Percentiles rank a stretch among this genome's conserved stretches.
These are phyloP conservation scores for Podila minutissima DNA, from an alignment of 192 early-diverging fungal species.

Conservation along the genomic window DNA sequence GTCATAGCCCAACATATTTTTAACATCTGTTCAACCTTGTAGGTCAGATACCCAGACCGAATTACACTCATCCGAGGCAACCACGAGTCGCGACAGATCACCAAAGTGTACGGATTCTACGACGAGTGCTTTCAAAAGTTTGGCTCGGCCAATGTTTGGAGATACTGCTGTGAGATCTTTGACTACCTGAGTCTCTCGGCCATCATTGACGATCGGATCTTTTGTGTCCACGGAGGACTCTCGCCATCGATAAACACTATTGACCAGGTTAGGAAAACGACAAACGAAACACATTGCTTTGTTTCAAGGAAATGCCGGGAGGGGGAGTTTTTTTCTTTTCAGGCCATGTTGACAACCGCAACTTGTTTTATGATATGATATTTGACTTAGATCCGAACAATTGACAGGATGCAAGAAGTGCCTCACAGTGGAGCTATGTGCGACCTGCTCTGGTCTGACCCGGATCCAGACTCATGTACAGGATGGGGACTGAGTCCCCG, in stretches of 20 bases:
- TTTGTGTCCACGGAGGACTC: conserved; percentile 96
- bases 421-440: conserved; percentile 99
- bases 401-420: conserved; percentile 97
- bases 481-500: conserved; percentile 97
- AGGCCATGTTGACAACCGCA: background rate
- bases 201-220: conserved; percentile 93
- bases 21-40: background rate
- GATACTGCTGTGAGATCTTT: conserved; percentile 98
- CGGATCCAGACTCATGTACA: conserved; percentile 69
- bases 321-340: background rate
- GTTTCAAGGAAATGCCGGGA: background rate
- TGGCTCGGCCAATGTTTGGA: conserved; percentile 96
- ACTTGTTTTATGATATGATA: background rate
- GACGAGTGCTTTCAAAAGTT: conserved; percentile 97
- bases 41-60: conserved; percentile 89
- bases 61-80: conserved; percentile 95
- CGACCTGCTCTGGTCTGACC: conserved; percentile 98
- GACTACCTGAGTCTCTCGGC: conserved; percentile 96
- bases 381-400: conserved; percentile 76
- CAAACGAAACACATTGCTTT: background rate
- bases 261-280: conserved; percentile 71
- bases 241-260: conserved; percentile 93
- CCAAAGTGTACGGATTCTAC: conserved; percentile 99
- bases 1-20: background rate
- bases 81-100: conserved; percentile 94